Percentiles rank a stretch among this genome's conserved stretches.
Evolutionary conservation across 2,329 filamentous ascomycete species (phyloP).

Genomic region (Arthrobotrys conoides): DNA sequence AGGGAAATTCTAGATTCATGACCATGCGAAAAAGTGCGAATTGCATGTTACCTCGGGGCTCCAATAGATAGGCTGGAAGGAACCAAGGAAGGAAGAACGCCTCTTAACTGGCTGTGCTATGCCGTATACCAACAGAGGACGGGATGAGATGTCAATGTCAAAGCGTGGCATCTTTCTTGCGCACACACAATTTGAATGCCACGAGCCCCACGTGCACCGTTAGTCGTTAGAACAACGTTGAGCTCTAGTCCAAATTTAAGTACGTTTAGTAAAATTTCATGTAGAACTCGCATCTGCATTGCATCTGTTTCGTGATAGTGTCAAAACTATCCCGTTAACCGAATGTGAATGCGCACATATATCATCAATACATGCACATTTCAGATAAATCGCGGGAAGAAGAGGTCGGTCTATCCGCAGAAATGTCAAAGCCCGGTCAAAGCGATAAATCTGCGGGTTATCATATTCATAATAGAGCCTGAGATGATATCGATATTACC

Average conservation of each 20-base stretch:
- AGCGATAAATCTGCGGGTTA: slow-evolving; percentile 1
- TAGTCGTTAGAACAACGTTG: neutral
- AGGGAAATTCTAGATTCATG: slow-evolving; percentile 6
- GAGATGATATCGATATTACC: slow-evolving; percentile 20
- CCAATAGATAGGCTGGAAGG: neutral
- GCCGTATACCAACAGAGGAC: slow-evolving; percentile 7
- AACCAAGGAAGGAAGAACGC: neutral
- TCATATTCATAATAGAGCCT: neutral
- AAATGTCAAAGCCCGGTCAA: slow-evolving; percentile 5
- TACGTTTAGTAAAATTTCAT: slow-evolving; percentile 11
- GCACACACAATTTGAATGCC: slow-evolving; percentile 8
- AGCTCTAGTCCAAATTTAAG: neutral
- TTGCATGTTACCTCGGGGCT: neutral
- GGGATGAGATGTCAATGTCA: slow-evolving; percentile 42
- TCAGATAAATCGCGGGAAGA: slow-evolving; percentile 9
- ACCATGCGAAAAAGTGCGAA: slow-evolving; percentile 11
- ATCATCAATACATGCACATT: neutral
- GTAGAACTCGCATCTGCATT: slow-evolving; percentile 14
- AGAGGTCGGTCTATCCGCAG: neutral
- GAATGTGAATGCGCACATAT: neutral
- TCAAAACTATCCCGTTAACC: neutral
- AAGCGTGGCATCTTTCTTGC: slow-evolving; percentile 48
- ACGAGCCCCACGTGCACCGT: slow-evolving; percentile 21
- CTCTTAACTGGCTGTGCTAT: slow-evolving; percentile 27
- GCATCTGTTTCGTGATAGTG: slow-evolving; percentile 6